These are phyloP conservation scores for Starmerella sp. DNA, from an alignment of 805 yeast genomes.

Conservation along the genomic window DNA sequence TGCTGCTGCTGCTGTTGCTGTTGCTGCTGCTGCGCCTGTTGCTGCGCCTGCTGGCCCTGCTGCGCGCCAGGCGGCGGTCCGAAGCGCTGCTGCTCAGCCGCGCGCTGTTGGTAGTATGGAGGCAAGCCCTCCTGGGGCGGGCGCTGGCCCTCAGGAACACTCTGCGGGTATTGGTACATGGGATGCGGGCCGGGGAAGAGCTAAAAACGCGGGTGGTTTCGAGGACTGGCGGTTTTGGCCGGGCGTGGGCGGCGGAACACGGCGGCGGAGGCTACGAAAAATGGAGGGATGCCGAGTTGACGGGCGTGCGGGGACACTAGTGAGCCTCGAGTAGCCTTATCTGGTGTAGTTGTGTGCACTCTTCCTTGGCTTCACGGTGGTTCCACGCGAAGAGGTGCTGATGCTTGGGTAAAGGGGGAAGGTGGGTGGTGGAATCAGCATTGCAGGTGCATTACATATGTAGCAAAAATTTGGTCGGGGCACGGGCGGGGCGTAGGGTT, in stretches of 20 bases:
- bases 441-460: constrained; percentile 23
- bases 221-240: no score
- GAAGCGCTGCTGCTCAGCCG: constrained; percentile 3
- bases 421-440: constrained; percentile 7
- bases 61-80: constrained; percentile 11
- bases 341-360: background rate
- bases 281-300: no score
- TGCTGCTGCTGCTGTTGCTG: constrained; percentile 16
- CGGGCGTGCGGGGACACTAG: background rate
- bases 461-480: constrained; percentile 16
- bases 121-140: constrained; percentile 2
- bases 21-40: constrained; percentile 7
- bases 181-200: background rate
- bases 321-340: background rate
- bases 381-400: background rate
- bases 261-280: no score
- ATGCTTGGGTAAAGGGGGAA: constrained; percentile 2
- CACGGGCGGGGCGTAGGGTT: constrained; percentile 10
- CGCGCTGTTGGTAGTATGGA: constrained; percentile 8
- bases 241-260: no score
- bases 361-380: background rate
- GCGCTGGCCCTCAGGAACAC: constrained; percentile 7
- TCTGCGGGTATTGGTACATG: constrained; percentile 4
- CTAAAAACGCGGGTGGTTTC: no score
- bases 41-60: background rate